These are phyloP conservation scores for Leccinum rimulosum DNA, from an alignment of 768 basidiomycete genomes.

Conservation along the genomic window DNA sequence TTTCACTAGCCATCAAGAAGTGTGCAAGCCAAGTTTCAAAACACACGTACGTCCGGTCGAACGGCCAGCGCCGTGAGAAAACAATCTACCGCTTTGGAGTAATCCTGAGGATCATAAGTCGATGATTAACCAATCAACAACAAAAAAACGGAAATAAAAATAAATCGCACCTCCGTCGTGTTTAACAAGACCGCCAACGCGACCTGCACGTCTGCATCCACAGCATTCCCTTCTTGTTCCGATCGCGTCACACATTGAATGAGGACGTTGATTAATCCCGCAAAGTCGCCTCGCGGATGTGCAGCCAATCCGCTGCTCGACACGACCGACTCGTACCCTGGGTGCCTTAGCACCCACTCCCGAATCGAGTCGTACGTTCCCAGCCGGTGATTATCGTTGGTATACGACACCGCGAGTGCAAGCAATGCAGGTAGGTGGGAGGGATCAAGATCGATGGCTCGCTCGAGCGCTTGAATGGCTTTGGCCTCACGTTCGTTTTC, in stretches of 20 bases:
- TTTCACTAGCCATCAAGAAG: constrained; percentile 2
- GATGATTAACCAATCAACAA: neutral
- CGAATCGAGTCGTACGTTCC: constrained; percentile 78
- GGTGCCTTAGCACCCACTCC: constrained; percentile 75
- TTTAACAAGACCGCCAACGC: constrained; percentile 93
- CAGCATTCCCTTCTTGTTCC: constrained; percentile 45
- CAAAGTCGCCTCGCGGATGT: constrained; percentile 34
- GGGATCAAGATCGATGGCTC: constrained; percentile 80
- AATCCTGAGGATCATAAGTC: constrained; percentile 57
- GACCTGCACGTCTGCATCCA: constrained; percentile 95
- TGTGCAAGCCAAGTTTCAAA: neutral
- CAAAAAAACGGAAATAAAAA: neutral
- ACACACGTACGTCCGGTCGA: constrained; percentile 69
- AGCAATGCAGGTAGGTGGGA: constrained; percentile 79
- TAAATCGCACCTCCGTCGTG: constrained; percentile 69
- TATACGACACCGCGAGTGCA: constrained; percentile 85
- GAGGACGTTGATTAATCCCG: constrained; percentile 66
- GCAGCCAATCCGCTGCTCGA: constrained; percentile 32
- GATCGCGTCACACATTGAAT: constrained; percentile 71
- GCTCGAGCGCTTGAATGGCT: constrained; percentile 81
- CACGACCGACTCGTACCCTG: constrained; percentile 47
- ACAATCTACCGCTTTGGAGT: constrained; percentile 89
- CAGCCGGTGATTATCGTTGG: constrained; percentile 79
- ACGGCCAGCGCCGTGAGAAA: constrained; percentile 86
- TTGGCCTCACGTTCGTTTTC: constrained; percentile 94